These are phyloP conservation scores for Macrophomina phaseolina DNA, from an alignment of 2,329 filamentous ascomycete species.

Conservation along the genomic window DNA sequence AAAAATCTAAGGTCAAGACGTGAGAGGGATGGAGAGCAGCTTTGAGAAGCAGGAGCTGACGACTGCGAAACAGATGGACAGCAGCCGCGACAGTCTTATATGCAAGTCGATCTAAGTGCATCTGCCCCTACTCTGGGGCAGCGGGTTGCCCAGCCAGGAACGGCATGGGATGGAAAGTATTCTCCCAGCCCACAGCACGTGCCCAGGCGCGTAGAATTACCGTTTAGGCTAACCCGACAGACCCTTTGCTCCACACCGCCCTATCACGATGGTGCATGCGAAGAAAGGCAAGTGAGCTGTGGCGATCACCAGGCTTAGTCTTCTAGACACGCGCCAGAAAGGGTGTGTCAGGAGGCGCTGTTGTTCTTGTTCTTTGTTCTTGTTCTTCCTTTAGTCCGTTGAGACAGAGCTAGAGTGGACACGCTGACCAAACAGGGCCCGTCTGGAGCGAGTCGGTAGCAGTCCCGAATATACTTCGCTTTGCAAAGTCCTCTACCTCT, in stretches of 20 bases:
- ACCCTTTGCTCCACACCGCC: not conserved
- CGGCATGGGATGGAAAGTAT: not conserved
- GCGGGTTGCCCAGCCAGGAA: slow-evolving; percentile 13
- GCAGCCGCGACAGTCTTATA: slow-evolving; percentile 3
- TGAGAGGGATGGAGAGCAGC: no score
- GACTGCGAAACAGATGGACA: not conserved
- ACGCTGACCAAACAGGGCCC: not conserved
- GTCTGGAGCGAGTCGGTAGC: not conserved
- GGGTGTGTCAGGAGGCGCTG: not conserved
- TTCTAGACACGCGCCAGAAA: not conserved
- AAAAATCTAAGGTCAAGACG: no score
- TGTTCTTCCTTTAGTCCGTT: slow-evolving; percentile 3
- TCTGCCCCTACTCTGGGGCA: not conserved
- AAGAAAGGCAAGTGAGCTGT: not conserved
- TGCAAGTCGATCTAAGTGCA: not conserved
- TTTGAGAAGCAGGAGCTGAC: not conserved
- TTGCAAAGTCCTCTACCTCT: no score
- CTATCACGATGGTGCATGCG: not conserved
- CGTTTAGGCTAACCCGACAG: not conserved
- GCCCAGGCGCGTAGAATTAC: slow-evolving; percentile 10
- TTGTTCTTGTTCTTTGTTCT: not conserved
- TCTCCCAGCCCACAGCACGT: not conserved
- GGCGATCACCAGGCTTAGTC: not conserved
- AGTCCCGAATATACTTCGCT: not conserved
- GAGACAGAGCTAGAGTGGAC: not conserved